Percentiles rank a stretch among this genome's conserved stretches.
Evolutionary conservation across 2,329 filamentous ascomycete genomes (phyloP).

Genomic region (Ceratocystis diversiconidia): DNA sequence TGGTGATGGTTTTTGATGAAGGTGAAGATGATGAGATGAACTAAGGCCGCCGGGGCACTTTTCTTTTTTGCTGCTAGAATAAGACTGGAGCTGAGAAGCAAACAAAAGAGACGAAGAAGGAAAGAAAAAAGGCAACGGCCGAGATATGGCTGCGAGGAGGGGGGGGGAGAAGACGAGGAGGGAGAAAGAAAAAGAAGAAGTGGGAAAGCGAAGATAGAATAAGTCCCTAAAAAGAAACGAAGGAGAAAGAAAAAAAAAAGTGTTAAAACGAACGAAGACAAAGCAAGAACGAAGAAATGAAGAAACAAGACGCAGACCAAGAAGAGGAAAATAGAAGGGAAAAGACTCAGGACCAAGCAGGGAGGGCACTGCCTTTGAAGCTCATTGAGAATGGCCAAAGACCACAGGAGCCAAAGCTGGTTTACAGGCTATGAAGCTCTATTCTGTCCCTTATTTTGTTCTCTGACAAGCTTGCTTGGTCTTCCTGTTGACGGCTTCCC

Average conservation of each 20-base stretch:
- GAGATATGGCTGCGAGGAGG: neutral
- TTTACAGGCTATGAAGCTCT: constrained; percentile 7
- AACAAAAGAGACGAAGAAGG: constrained; percentile 5
- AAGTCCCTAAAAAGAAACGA: neutral
- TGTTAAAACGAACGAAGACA: constrained; percentile 10
- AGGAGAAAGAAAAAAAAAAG: constrained; percentile 3
- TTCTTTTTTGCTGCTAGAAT: constrained; percentile 8
- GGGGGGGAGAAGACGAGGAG: neutral
- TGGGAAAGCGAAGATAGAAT: neutral
- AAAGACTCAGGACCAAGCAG: constrained; percentile 8
- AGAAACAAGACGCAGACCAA: constrained; percentile 10
- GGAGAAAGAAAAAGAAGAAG: neutral
- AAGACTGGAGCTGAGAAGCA: constrained; percentile 9
- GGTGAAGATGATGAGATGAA: constrained; percentile 6
- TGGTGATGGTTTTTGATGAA: neutral
- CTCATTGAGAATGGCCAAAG: neutral
- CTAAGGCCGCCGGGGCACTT: constrained; percentile 17
- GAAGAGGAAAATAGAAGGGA: constrained; percentile 11
- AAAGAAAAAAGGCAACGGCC: constrained; percentile 3
- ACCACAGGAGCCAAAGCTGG: neutral
- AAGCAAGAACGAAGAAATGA: constrained; percentile 13
- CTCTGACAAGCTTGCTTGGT: neutral
- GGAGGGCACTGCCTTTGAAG: constrained; percentile 13
- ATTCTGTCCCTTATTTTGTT: constrained; percentile 5
- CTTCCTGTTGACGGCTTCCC: neutral